Evolutionary conservation across 208 protist genomes (phyloP).

Genomic region (Herpetomonas samuelpessoai): DNA sequence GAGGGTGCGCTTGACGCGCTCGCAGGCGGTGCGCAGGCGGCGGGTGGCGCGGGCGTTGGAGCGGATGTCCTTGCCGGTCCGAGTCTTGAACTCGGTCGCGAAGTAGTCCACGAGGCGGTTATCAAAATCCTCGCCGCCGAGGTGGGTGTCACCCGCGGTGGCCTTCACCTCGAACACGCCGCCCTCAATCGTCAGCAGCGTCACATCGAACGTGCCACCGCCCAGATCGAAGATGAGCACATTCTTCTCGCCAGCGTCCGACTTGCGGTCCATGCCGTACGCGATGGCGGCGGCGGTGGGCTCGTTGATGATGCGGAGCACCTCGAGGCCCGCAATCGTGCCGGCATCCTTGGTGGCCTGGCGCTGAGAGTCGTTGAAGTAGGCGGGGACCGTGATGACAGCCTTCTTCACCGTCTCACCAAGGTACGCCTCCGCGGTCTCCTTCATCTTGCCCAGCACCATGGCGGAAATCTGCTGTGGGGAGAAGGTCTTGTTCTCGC

Average conservation of each 20-base stretch:
- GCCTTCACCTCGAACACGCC: slow-evolving; percentile 99
- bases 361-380: slow-evolving; percentile 99
- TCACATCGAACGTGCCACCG: slow-evolving; percentile 99
- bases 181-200: slow-evolving; percentile 98
- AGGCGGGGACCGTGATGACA: slow-evolving; percentile 99
- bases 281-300: slow-evolving; percentile 99
- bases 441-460: slow-evolving; percentile 93
- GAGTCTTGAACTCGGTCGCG: slow-evolving; percentile 94
- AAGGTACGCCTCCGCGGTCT: slow-evolving; percentile 93
- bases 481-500: slow-evolving; percentile 69
- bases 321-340: slow-evolving; percentile 95
- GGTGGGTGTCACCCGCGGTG: slow-evolving; percentile 99
- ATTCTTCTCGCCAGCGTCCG: slow-evolving; percentile 83
- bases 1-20: slow-evolving; percentile 98
- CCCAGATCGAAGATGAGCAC: slow-evolving; percentile 98
- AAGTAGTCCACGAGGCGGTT: slow-evolving; percentile 98
- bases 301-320: slow-evolving; percentile 99
- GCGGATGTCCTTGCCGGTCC: slow-evolving; percentile 73
- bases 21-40: slow-evolving; percentile 85
- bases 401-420: slow-evolving; percentile 92
- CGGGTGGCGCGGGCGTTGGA: slow-evolving; percentile 69
- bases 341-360: slow-evolving; percentile 99
- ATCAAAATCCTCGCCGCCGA: slow-evolving; percentile 99
- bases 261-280: slow-evolving; percentile 97
- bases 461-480: slow-evolving; percentile 87